Evolutionary conservation across 1,139 yeast species (phyloP).

Genomic region (Hyphopichia khmerensis): DNA sequence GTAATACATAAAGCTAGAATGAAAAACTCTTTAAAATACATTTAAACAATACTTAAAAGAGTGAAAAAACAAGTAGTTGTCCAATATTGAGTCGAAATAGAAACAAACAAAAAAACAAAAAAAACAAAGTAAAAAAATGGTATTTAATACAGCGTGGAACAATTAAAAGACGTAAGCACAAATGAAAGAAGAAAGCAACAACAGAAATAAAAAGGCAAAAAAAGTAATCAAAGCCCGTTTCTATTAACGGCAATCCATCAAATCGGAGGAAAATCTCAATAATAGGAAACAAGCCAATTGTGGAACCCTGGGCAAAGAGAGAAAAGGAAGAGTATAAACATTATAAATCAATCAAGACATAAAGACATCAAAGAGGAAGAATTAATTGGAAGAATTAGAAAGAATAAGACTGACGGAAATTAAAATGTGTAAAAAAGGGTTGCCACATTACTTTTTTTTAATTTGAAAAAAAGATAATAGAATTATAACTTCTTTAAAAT

Average conservation of each 20-base stretch:
- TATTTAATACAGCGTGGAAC: background rate
- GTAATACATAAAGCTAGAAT: background rate
- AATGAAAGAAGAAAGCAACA: slow-evolving; percentile 3
- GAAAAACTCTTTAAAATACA: background rate
- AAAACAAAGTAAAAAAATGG: no score
- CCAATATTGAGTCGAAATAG: background rate
- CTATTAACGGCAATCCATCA: background rate
- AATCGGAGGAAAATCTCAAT: background rate
- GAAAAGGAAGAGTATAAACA: slow-evolving; percentile 4
- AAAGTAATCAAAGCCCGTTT: no score
- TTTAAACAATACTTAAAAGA: background rate
- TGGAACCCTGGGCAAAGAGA: slow-evolving; percentile 6
- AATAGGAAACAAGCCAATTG: background rate
- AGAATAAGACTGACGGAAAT: background rate
- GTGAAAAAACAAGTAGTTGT: background rate
- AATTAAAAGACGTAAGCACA: background rate
- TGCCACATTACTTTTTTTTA: background rate
- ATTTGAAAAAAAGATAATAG: background rate
- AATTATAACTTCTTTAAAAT: no score
- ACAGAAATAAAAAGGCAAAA: no score
- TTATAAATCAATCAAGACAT: background rate
- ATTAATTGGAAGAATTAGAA: background rate
- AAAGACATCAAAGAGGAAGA: background rate
- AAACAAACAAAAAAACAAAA: background rate
- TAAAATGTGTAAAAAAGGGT: background rate